These are phyloP conservation scores for Penicillium sp. DNA, from an alignment of 2,329 filamentous ascomycete species.

Conservation along the genomic window DNA sequence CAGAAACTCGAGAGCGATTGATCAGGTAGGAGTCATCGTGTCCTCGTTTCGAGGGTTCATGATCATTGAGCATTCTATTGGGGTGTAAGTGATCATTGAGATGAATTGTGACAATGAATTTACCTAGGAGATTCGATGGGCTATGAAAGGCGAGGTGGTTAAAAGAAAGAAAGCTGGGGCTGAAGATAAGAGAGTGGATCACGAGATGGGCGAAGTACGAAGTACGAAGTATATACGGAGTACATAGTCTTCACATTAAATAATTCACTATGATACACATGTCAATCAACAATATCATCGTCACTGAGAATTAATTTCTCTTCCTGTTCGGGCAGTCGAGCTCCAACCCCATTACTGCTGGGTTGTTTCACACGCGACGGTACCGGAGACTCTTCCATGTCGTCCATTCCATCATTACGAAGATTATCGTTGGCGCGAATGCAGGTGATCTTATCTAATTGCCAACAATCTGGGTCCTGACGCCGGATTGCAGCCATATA, in stretches of 20 bases:
- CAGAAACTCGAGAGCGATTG: constrained; percentile 1
- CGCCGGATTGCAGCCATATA: constrained; percentile 70
- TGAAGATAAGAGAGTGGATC: constrained; percentile 4
- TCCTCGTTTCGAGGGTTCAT: constrained; percentile 10
- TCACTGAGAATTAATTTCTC: constrained; percentile 73
- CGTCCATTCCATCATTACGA: constrained; percentile 52
- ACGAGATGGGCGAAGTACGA: background rate
- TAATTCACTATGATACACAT: background rate
- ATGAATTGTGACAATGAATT: background rate
- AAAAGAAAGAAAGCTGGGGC: constrained; percentile 3
- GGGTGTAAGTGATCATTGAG: background rate
- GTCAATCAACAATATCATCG: constrained; percentile 75
- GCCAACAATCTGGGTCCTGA: constrained; percentile 46
- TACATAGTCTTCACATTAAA: background rate
- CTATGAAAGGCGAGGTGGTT: background rate
- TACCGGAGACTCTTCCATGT: constrained; percentile 25
- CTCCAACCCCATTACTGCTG: constrained; percentile 27
- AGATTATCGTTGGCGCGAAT: constrained; percentile 44
- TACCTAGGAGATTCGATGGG: background rate
- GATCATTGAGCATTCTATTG: constrained; percentile 20
- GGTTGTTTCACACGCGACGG: constrained; percentile 40
- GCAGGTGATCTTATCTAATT: constrained; percentile 67
- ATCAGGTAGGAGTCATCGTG: constrained; percentile 4
- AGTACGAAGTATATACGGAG: no score
- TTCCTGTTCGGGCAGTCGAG: constrained; percentile 51